A percentile compares a stretch with the other conserved stretches of the same genome.
Conservation (phyloP, 805 yeast species). For the Starmerella powellii region DNA sequence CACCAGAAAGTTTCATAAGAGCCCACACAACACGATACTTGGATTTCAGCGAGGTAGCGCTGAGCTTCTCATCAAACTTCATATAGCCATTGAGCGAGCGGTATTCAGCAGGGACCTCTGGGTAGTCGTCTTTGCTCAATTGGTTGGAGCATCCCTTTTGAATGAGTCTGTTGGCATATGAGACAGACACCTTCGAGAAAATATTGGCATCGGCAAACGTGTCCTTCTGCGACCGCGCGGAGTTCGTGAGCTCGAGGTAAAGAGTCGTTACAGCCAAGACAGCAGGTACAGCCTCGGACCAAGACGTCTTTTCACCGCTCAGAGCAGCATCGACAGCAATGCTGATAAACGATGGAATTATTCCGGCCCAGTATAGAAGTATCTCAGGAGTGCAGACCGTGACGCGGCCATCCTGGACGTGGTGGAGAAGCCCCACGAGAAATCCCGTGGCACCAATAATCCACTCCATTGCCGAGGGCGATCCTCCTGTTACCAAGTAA, state of each 20-base stretch:
- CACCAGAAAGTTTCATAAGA: constrained; percentile 3
- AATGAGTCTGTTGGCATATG: constrained; percentile 17
- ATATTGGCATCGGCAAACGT: constrained; percentile 17
- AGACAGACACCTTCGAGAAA: constrained; percentile 19
- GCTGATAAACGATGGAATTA: constrained; percentile 11
- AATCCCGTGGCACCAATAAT: constrained; percentile 8
- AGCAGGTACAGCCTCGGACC: neutral
- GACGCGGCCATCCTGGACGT: constrained; percentile 24
- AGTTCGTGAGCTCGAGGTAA: constrained; percentile 11
- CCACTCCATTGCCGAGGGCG: constrained; percentile 14
- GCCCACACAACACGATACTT: constrained; percentile 18
- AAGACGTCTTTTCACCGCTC: neutral
- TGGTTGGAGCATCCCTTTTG: constrained; percentile 8
- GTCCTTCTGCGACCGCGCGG: neutral
- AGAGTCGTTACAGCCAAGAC: constrained; percentile 5
- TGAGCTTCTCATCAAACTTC: constrained; percentile 10
- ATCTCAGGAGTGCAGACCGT: constrained; percentile 19
- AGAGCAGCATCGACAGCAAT: constrained; percentile 17
- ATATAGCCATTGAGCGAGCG: constrained; percentile 14
- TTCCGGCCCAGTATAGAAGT: constrained; percentile 21
- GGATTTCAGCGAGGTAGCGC: neutral
- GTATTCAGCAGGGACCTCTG: constrained; percentile 20
- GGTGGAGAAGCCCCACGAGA: constrained; percentile 12
- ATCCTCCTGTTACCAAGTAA: neutral
- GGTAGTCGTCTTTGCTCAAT: constrained; percentile 19